A percentile compares a stretch with the other conserved stretches of the same genome.
phyloP scores from a whole-genome alignment of 2,329 filamentous ascomycete genomes.

The Colletotrichum graminicola region DNA sequence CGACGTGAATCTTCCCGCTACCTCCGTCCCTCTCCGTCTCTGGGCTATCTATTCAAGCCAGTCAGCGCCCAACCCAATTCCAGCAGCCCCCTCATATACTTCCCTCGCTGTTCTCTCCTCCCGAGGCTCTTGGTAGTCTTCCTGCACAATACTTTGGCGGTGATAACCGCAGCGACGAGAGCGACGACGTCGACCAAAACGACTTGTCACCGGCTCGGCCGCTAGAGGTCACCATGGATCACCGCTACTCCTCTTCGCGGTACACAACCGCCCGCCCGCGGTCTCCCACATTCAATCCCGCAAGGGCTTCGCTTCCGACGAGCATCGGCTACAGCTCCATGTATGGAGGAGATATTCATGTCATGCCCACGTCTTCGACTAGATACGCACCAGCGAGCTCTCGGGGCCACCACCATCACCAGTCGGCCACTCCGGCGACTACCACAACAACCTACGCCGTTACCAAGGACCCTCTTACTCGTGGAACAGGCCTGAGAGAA shows the following conservation, averaged over 20 bases:
- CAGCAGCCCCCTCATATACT: conserved; percentile 4
- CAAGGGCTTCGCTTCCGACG: conserved; percentile 66
- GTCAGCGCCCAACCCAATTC: conserved; percentile 33
- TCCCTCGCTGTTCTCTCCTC: conserved; percentile 9
- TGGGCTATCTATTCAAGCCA: conserved; percentile 1
- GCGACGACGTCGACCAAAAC: not conserved
- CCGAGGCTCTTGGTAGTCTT: conserved; percentile 6
- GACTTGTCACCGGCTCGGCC: conserved; percentile 26
- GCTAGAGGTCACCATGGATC: conserved; percentile 41
- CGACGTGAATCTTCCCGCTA: conserved; percentile 34
- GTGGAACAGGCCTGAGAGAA: conserved; percentile 63
- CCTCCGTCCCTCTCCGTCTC: conserved; percentile 23
- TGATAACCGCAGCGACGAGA: conserved; percentile 8
- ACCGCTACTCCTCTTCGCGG: conserved; percentile 42
- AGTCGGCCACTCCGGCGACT: conserved; percentile 43
- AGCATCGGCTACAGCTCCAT: conserved; percentile 63
- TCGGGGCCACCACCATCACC: conserved; percentile 41
- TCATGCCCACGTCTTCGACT: conserved; percentile 60
- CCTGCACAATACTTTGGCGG: not conserved
- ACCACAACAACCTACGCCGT: conserved; percentile 69
- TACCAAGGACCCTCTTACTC: conserved; percentile 63
- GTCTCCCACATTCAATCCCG: conserved; percentile 62
- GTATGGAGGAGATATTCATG: conserved; percentile 67
- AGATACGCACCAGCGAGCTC: conserved; percentile 44
- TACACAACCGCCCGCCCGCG: conserved; percentile 46